Percentiles rank a stretch among this genome's conserved stretches.
Conservation (phyloP, 306 rosid genomes). For the Fagus sylvatica region DNA sequence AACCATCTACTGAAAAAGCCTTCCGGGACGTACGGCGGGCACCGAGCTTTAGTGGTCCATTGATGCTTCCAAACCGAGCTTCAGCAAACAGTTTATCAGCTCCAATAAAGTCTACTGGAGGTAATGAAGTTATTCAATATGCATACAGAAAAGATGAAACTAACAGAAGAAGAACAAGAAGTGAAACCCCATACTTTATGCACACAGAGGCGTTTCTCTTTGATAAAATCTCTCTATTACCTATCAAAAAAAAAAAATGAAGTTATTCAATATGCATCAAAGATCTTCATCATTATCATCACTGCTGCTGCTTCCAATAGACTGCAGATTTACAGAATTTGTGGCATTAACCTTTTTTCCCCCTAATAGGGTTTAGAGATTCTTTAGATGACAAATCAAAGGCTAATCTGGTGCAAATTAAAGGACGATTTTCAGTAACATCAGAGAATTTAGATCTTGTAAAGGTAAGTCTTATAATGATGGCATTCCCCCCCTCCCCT, state of each 20-base stretch:
- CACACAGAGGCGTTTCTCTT: too few species aligned
- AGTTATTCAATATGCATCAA: neutral
- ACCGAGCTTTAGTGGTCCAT: constrained; percentile 96
- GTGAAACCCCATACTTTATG: too few species aligned
- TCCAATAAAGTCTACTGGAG: constrained; percentile 97
- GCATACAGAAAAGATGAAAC: too few species aligned
- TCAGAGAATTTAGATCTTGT: constrained; percentile 96
- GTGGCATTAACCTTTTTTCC: constrained; percentile 25
- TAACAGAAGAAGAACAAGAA: too few species aligned
- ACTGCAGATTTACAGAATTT: constrained; percentile 18
- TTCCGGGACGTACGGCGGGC: constrained; percentile 64
- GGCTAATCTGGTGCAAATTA: constrained; percentile 93
- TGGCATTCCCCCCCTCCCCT: neutral
- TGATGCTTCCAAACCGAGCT: constrained; percentile 98
- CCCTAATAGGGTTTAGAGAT: constrained; percentile 77
- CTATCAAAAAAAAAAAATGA: too few species aligned
- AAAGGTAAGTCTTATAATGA: constrained; percentile 54
- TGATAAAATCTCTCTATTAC: too few species aligned
- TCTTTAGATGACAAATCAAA: constrained; percentile 92
- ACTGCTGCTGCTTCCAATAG: constrained; percentile 11
- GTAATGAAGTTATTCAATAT: constrained; percentile 39
- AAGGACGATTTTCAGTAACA: constrained; percentile 96
- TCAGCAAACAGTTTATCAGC: constrained; percentile 99
- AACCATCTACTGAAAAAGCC: constrained; percentile 46
- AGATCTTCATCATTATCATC: constrained; percentile 6